Conservation (phyloP, 176 grass and related monocot species). For the Elymus sibiricus region DNA sequence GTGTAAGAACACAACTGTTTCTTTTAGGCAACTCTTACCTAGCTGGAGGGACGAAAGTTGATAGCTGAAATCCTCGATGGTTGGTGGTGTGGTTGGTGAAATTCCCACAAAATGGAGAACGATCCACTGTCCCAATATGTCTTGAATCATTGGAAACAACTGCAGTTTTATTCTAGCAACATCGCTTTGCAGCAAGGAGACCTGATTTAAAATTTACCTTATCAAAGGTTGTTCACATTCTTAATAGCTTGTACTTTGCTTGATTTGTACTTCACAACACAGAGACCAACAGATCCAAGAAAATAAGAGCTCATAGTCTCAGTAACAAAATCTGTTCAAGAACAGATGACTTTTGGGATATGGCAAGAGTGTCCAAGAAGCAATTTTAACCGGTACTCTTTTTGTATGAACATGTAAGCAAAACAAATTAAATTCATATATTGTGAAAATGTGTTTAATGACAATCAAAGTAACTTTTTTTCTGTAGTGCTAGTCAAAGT, state of each 20-base stretch:
- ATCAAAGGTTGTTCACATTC: constrained; percentile 8
- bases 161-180: constrained; percentile 67
- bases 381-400: neutral
- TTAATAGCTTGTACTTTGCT: constrained; percentile 10
- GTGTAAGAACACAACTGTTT: neutral
- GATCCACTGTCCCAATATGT: constrained; percentile 79
- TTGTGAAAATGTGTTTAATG: neutral
- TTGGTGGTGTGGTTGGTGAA: constrained; percentile 61
- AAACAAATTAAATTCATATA: neutral
- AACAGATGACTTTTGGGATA: neutral
- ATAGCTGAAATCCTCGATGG: constrained; percentile 85
- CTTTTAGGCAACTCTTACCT: constrained; percentile 47
- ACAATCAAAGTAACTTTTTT: neutral
- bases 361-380: neutral
- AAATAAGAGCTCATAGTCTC: constrained; percentile 18
- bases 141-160: constrained; percentile 67
- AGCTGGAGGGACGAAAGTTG: constrained; percentile 86
- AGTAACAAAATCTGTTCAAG: constrained; percentile 8
- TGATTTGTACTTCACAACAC: constrained; percentile 8
- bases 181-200: constrained; percentile 69
- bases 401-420: neutral
- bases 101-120: constrained; percentile 78
- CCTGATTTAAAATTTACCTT: constrained; percentile 53
- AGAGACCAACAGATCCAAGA: constrained; percentile 12
- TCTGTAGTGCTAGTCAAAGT: neutral